Base-by-base conservation (phyloP, 2,329 filamentous ascomycete species). In the Apiospora arundinis region DNA sequence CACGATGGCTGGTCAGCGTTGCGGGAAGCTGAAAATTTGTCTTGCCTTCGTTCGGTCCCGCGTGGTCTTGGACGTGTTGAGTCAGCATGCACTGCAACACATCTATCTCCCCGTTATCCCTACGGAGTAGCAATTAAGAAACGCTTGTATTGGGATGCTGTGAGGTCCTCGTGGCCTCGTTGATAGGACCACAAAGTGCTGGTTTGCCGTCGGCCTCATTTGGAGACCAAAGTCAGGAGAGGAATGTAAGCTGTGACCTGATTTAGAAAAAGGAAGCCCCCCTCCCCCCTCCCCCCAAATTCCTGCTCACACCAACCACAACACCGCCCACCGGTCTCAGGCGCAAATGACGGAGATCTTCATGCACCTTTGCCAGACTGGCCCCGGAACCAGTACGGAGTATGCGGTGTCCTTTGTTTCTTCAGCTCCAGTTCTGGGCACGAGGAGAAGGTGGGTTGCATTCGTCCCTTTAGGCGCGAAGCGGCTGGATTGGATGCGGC, bases 71-170 rank as follows among this genome's bases (percentile, higher is more conserved):
- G 25, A 21, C 28, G 5, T 21, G 6, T 60, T 18, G 28, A n/a
- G 52, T 60, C 52, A 60, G 52, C 52, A 60, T 60, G 52, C 52
- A 32, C 25, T 60, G 52, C 52, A 60, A 60, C 28, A 60, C 52
- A 37, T 7, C 52, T 37, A 37, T 32, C 25, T 28, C 52, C 7
- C 11, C 14, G 16, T 45, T n/a, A 28, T n/a, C 16, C 2, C 7
- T 52, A 60, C 11, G 52, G 52, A 16, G 52, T 37, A 32, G 21
- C 16, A 21, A 60, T 8, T 14, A 46, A 46, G 23, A 49, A 49
- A 2, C 3, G 49, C 1, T 60, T n/a, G 37, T 60, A 37, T 60
- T 37, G 52, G 52, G 16, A 60, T 60, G 32, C 21, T 25, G 28
- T 37, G 52, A 60, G 28, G 52, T 2, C 52, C 28, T 60, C 52